Evolutionary conservation across 2,329 filamentous ascomycete genomes (phyloP).

Genomic region (Zasmidium angulare): DNA sequence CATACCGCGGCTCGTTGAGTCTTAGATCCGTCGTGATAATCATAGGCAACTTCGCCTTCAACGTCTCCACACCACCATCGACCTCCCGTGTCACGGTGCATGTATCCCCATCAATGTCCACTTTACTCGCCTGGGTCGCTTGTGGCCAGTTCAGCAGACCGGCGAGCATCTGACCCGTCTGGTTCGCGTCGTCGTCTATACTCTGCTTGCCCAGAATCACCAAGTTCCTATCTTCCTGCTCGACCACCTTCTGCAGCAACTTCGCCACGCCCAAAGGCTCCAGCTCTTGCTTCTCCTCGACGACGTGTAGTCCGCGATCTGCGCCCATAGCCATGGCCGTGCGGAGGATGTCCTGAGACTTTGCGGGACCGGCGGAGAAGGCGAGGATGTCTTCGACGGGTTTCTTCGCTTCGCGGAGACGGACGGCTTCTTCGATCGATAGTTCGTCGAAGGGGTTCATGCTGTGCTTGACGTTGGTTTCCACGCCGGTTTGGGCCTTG

Average conservation of each 20-base stretch:
- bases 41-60: constrained; percentile 82
- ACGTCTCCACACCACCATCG: constrained; percentile 90
- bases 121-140: constrained; percentile 87
- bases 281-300: constrained; percentile 67
- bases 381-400: constrained; percentile 85
- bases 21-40: constrained; percentile 92
- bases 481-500: constrained; percentile 77
- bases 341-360: constrained; percentile 82
- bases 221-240: constrained; percentile 83
- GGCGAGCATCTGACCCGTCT: constrained; percentile 98
- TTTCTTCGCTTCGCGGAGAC: constrained; percentile 75
- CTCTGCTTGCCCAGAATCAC: constrained; percentile 96
- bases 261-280: constrained; percentile 94
- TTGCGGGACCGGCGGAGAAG: constrained; percentile 82
- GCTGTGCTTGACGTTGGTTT: constrained; percentile 92
- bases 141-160: constrained; percentile 89
- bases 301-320: constrained; percentile 83
- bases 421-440: constrained; percentile 92
- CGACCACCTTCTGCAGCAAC: constrained; percentile 73
- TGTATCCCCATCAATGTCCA: constrained; percentile 69
- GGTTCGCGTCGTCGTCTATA: constrained; percentile 92
- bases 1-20: constrained; percentile 92
- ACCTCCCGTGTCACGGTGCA: constrained; percentile 87
- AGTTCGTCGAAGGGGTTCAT: constrained; percentile 99
- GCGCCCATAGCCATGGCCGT: constrained; percentile 99